These are phyloP conservation scores for Chlorella sp. DNA, from an alignment of 139 green algal genomes.

Conservation along the genomic window DNA sequence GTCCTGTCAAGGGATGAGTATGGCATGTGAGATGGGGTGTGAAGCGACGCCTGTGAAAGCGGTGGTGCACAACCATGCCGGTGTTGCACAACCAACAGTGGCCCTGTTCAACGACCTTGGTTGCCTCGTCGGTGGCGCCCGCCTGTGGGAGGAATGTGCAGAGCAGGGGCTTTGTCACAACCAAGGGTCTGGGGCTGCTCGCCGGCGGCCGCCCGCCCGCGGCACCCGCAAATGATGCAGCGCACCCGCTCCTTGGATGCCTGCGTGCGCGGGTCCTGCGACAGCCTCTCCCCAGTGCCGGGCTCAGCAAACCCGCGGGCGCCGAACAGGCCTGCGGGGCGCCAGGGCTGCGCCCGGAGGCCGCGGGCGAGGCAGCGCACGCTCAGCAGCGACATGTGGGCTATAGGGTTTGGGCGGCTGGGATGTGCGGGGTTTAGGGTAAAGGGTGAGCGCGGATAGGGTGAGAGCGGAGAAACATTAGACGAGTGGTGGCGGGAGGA, in stretches of 20 bases:
- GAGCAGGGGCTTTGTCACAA: not conserved
- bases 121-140: slow-evolving; percentile 26
- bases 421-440: too few relatives aligned
- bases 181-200: not conserved
- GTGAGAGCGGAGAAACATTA: too few relatives aligned
- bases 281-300: not conserved
- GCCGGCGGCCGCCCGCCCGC: not conserved
- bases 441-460: too few relatives aligned
- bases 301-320: not conserved
- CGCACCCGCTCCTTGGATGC: not conserved
- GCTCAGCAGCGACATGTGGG: not conserved
- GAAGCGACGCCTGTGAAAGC: not conserved
- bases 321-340: not conserved
- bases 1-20: not conserved
- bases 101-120: slow-evolving; percentile 17
- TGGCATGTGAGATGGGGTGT: not conserved
- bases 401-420: too few relatives aligned
- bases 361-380: not conserved
- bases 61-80: not conserved
- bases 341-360: not conserved
- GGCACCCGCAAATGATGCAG: not conserved
- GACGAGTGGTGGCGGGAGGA: too few relatives aligned
- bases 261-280: slow-evolving; percentile 12
- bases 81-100: not conserved
- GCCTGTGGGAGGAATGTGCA: slow-evolving; percentile 1